These are phyloP conservation scores for Puya raimondii DNA, from an alignment of 176 grass and related monocot genomes.

Conservation along the genomic window DNA sequence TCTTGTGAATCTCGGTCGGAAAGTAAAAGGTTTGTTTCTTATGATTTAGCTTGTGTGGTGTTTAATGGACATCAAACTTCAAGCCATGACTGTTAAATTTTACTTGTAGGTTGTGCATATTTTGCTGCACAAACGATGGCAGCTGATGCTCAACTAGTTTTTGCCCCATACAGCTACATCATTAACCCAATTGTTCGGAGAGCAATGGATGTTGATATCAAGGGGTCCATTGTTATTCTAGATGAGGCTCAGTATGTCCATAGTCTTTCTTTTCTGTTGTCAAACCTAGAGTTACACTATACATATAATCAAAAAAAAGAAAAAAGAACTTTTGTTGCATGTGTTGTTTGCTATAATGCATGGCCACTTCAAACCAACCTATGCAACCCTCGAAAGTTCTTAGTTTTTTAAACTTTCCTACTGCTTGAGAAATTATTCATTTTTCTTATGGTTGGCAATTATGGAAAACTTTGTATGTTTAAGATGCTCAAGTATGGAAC, in stretches of 20 bases:
- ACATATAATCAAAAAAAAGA: no score
- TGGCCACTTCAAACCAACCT: neutral
- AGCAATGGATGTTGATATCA: constrained; percentile 94
- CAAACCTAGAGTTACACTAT: neutral
- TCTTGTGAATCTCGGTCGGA: constrained; percentile 61
- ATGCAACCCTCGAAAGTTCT: neutral
- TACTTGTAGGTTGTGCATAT: constrained; percentile 71
- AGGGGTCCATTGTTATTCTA: constrained; percentile 73
- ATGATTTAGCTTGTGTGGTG: neutral
- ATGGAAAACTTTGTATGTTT: neutral
- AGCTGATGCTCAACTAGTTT: constrained; percentile 73
- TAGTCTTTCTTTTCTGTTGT: neutral
- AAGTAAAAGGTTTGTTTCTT: constrained; percentile 51
- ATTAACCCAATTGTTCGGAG: constrained; percentile 86
- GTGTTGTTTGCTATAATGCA: neutral
- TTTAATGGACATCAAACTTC: neutral
- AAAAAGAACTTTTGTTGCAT: no score
- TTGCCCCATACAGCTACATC: constrained; percentile 91
- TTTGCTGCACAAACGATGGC: constrained; percentile 89
- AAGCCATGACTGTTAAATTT: neutral
- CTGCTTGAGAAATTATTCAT: neutral
- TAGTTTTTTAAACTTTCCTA: neutral
- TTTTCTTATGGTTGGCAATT: neutral
- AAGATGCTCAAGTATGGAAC: neutral
- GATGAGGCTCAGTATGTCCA: constrained; percentile 91